Conservation (phyloP, 805 yeast genomes). For the Candida vaughaniae region DNA sequence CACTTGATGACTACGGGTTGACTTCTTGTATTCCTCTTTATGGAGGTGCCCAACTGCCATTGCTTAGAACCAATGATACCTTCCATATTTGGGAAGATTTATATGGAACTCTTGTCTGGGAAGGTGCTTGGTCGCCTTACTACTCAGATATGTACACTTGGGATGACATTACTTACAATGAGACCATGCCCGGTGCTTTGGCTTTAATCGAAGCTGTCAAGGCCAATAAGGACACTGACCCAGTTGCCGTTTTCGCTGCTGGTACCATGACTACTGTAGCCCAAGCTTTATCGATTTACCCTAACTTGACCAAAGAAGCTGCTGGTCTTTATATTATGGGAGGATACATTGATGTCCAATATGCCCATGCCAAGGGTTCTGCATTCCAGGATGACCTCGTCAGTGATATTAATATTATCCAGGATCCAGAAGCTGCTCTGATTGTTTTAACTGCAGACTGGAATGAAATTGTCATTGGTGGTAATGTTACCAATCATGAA, state of each 20-base stretch:
- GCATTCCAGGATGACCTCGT: constrained; percentile 30
- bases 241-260: constrained; percentile 34
- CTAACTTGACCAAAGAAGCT: constrained; percentile 37
- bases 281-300: constrained; percentile 42
- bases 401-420: constrained; percentile 44
- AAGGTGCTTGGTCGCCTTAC: constrained; percentile 35
- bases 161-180: constrained; percentile 28
- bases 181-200: constrained; percentile 33
- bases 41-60: constrained; percentile 38
- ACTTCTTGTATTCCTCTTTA: constrained; percentile 35
- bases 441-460: constrained; percentile 41
- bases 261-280: constrained; percentile 47
- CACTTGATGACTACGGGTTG: constrained; percentile 31
- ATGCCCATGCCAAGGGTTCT: constrained; percentile 30
- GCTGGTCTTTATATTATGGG: constrained; percentile 44
- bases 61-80: constrained; percentile 37
- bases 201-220: constrained; percentile 42
- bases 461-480: constrained; percentile 39
- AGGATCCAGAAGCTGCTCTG: constrained; percentile 48
- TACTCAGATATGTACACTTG: constrained; percentile 32
- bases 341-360: constrained; percentile 43
- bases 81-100: constrained; percentile 38
- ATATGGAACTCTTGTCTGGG: constrained; percentile 41
- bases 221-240: constrained; percentile 33
- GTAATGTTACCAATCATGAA: constrained; percentile 41